These are phyloP conservation scores for Skeletonema tropicum DNA, from an alignment of 108 stramenopile species.

Conservation along the genomic window DNA sequence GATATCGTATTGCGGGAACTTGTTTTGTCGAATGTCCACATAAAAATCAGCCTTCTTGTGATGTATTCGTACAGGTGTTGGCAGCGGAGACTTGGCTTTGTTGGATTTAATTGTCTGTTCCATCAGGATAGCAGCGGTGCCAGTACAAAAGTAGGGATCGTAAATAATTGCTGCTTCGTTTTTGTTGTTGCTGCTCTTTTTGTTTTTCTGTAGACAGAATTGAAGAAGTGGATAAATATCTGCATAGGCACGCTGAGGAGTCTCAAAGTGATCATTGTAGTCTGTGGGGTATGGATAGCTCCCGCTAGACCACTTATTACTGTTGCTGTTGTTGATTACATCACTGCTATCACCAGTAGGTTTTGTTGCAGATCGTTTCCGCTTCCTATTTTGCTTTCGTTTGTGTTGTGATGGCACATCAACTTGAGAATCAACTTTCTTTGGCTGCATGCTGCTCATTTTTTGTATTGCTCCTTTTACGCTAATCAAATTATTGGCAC, in stretches of 20 bases:
- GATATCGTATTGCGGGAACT: conserved; percentile 67
- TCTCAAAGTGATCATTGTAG: conserved; percentile 91
- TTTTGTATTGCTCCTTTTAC: neutral
- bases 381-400: conserved; percentile 1
- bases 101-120: conserved; percentile 17
- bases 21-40: conserved; percentile 59
- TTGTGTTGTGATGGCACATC: neutral
- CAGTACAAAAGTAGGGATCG: conserved; percentile 88
- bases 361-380: neutral
- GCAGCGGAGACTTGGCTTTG: conserved; percentile 24
- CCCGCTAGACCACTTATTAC: neutral
- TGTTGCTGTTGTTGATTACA: neutral
- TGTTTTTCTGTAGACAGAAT: neutral
- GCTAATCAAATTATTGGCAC: too few relatives aligned
- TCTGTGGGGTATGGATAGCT: conserved; percentile 68
- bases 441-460: neutral
- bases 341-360: neutral
- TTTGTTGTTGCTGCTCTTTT: neutral
- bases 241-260: conserved; percentile 49
- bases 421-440: neutral
- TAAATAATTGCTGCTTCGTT: conserved; percentile 45
- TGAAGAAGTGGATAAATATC: conserved; percentile 28
- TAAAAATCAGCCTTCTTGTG: conserved; percentile 90
- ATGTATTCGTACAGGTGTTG: conserved; percentile 58
- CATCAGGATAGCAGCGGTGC: conserved; percentile 42